A percentile compares a stretch with the other conserved stretches of the same genome.
phyloP scores from a whole-genome alignment of 1,284 basidiomycete species.

The Ganoderma sinense region DNA sequence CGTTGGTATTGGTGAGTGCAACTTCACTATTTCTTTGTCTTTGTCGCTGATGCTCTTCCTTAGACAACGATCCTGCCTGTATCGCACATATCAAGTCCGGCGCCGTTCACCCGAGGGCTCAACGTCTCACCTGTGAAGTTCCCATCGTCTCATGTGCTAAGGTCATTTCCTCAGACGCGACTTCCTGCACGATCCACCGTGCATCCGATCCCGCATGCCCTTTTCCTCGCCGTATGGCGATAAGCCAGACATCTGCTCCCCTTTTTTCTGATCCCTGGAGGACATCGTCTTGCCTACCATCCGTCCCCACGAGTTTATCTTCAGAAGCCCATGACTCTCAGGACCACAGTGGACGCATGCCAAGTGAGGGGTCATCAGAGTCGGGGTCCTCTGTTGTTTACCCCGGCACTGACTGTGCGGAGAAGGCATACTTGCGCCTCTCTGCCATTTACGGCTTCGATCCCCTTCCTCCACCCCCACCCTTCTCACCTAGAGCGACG shows the following conservation, averaged over 20 bases:
- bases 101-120: too few relatives aligned
- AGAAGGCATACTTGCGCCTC: conserved; percentile 53
- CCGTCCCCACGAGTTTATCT: conserved; percentile 48
- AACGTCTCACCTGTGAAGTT: too few relatives aligned
- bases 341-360: conserved; percentile 50
- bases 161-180: conserved; percentile 36
- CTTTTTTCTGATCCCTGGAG: conserved; percentile 64
- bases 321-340: conserved; percentile 40
- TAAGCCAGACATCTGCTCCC: conserved; percentile 76
- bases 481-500: conserved; percentile 42
- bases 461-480: conserved; percentile 60
- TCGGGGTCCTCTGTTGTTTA: conserved; percentile 42
- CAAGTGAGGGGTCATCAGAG: conserved; percentile 47
- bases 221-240: conserved; percentile 65
- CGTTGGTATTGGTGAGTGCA: too few relatives aligned
- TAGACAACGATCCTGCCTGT: too few relatives aligned
- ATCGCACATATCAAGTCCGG: too few relatives aligned
- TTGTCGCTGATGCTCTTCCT: too few relatives aligned
- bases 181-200: conserved; percentile 29
- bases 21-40: too few relatives aligned
- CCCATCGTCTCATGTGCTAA: conserved; percentile 36
- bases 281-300: conserved; percentile 47
- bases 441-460: conserved; percentile 62
- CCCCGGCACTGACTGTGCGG: conserved; percentile 36
- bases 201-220: conserved; percentile 21